phyloP scores from a whole-genome alignment of 202 grass and related monocot species.

The Carex arenaria region DNA sequence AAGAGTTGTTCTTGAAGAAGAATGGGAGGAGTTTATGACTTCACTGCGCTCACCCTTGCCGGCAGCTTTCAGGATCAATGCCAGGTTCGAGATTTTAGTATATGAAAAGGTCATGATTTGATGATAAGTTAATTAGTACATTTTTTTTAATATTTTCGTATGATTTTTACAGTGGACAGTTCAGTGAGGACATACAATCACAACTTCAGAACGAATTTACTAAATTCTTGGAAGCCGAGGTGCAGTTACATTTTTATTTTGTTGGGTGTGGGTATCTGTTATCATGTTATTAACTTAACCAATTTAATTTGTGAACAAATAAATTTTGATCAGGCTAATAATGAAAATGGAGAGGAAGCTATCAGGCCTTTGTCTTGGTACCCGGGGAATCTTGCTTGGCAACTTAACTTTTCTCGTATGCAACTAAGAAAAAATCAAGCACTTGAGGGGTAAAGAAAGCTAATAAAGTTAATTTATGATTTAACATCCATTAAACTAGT shows the following conservation, averaged over 20 bases:
- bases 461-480: slow-evolving; percentile 25
- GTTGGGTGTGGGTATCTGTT: not conserved
- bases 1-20: slow-evolving; percentile 57
- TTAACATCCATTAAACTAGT: slow-evolving; percentile 13
- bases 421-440: slow-evolving; percentile 95
- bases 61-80: slow-evolving; percentile 91
- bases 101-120: not conserved
- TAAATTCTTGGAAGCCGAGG: slow-evolving; percentile 77
- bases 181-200: slow-evolving; percentile 74
- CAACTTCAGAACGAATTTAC: slow-evolving; percentile 94
- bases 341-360: slow-evolving; percentile 73
- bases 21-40: slow-evolving; percentile 76
- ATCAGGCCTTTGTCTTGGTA: slow-evolving; percentile 95
- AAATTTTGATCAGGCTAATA: slow-evolving; percentile 46
- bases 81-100: slow-evolving; percentile 38
- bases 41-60: slow-evolving; percentile 73
- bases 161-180: slow-evolving; percentile 60
- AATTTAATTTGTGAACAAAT: slow-evolving; percentile 24
- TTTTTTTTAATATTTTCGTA: not conserved
- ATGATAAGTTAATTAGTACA: not conserved
- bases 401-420: slow-evolving; percentile 98
- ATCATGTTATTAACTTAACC: not conserved
- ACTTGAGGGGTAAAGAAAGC: slow-evolving; percentile 72
- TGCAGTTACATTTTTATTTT: slow-evolving; percentile 4
- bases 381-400: slow-evolving; percentile 96